Evolutionary conservation across 2,329 filamentous ascomycete genomes (phyloP), one percentile per base, ranked within the genome.

Genomic region (Lecanicillium sp.): DNA sequence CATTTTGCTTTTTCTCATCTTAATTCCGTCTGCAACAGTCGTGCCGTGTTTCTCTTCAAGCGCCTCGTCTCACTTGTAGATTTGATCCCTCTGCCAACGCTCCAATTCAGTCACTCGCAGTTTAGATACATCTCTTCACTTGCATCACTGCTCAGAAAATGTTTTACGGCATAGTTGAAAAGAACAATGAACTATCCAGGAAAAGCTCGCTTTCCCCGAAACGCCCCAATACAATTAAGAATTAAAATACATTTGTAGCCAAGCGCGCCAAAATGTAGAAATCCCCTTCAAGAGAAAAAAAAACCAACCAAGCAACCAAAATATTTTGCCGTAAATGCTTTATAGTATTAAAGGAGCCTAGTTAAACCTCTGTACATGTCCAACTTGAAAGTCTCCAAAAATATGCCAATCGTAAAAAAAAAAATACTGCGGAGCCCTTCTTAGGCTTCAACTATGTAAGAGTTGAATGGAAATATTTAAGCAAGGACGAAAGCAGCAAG

Each of bases 401-500:
- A 55, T 58, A 57, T 58, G 55, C 59, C 62, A 57, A 58, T 66
- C 62, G 58, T 65, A 56, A 62, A 63, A 48, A 17, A n/a, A 15
- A n/a, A 43, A 43, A 29, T 59, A 26, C 65, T 63, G 64, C 67
- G 60, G 64, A 45, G 61, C 61, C 67, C 67, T 61, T 62, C 61
- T 26, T 46, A 63, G 65, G 67, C 67, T 64, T 65, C 60, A 60
- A 65, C 62, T 57, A 50, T 52, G 61, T 58, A 57, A 29, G 53
- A 62, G 64, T 60, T 57, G 61, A 63, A 57, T 58, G 58, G 51
- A 62, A 57, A 52, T 41, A 63, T 62, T 75, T 81, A 81, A 64
- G 72, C 73, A 60, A 81, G 65, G 67, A 74, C 58, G 61, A 77
- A 65, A 61, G 75, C 77, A 52, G 68, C 71, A 48, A 76, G 62